Evolutionary conservation across 2,329 filamentous ascomycete genomes (phyloP).

Genomic region (Scedosporium aurantiacum): DNA sequence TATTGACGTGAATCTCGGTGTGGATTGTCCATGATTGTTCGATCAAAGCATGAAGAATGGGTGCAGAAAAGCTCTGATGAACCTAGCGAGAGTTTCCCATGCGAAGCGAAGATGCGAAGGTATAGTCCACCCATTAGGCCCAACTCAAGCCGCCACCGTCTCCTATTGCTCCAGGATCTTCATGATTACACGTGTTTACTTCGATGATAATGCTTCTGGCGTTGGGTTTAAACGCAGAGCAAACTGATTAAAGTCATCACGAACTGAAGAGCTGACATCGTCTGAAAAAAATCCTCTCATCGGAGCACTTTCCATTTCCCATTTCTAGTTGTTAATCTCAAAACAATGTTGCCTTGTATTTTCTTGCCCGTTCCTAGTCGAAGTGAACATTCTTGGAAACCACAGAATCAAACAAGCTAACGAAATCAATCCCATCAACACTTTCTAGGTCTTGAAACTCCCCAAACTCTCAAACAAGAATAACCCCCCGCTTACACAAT

Average conservation of each 20-base stretch:
- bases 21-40: no score
- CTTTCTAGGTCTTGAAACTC: neutral
- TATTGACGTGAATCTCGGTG: no score
- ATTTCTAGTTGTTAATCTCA: neutral
- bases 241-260: constrained; percentile 1
- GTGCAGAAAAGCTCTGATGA: no score
- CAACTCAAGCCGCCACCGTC: neutral
- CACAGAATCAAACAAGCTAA: neutral
- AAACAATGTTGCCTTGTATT: neutral
- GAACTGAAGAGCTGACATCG: constrained; percentile 7
- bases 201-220: neutral
- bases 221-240: neutral
- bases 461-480: neutral
- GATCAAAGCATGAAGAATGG: no score
- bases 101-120: neutral
- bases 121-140: neutral
- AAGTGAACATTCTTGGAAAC: neutral
- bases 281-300: neutral
- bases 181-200: constrained; percentile 3
- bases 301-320: neutral
- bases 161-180: neutral
- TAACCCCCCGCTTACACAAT: neutral
- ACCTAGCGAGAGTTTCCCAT: no score
- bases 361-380: neutral
- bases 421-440: neutral